Conservation (phyloP, 2,329 filamentous ascomycete species). For the Talaromyces sp. region DNA sequence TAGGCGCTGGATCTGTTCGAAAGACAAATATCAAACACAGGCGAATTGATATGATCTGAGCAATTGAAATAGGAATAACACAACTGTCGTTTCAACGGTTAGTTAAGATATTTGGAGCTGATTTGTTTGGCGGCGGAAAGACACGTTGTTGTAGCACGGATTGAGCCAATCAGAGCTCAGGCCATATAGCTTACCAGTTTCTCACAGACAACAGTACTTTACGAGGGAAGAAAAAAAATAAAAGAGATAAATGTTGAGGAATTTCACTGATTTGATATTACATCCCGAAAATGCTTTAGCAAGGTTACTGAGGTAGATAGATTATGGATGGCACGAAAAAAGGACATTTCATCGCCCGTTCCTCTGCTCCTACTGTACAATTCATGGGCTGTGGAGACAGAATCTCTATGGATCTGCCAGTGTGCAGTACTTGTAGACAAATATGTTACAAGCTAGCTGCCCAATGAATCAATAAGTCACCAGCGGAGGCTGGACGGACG, state of each 20-base stretch:
- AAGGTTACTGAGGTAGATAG: neutral
- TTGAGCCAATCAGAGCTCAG: conserved; percentile 4
- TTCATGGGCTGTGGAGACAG: neutral
- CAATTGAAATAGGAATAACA: neutral
- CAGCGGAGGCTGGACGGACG: neutral
- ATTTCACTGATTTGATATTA: neutral
- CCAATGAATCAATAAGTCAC: neutral
- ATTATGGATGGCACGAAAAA: neutral
- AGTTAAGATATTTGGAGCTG: neutral
- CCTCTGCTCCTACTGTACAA: neutral
- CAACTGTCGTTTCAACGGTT: neutral
- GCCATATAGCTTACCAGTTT: neutral
- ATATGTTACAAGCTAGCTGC: neutral
- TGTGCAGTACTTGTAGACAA: neutral
- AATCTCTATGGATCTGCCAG: neutral
- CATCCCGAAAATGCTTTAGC: neutral
- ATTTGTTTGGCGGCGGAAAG: conserved; percentile 1
- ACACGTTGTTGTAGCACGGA: conserved; percentile 3
- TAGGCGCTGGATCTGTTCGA: neutral
- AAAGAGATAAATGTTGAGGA: too few relatives aligned
- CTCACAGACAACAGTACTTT: neutral
- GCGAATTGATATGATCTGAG: neutral
- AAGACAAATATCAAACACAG: neutral
- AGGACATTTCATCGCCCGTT: neutral
- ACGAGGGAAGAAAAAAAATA: too few relatives aligned